Base-by-base conservation (phyloP, 371 early-diverging fungal genomes). In the Parasitella parasitica region DNA sequence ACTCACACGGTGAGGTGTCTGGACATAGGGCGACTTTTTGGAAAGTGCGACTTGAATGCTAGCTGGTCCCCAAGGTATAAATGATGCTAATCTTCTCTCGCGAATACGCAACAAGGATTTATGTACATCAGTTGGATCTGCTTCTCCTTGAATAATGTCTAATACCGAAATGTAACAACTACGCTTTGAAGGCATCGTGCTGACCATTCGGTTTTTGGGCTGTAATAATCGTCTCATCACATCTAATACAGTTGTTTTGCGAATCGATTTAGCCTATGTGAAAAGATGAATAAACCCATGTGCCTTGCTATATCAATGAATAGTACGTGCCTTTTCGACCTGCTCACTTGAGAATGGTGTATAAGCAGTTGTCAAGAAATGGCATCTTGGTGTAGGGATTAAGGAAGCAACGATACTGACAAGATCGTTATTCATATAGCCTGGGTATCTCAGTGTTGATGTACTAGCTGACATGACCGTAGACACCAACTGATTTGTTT, bases 51-150 rank as follows among this genome's bases (percentile, higher is more conserved):
- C 97, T 73, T 99, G 99, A 63, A 99, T 97, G 65, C 92, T 94
- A 3, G 99, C 97, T 11, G 99, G 99, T n/a, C 98, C 98, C 99
- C 99, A 99, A 22, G 99, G 99, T 54, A 99, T 98, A 75, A 99
- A 99, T 63, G 94, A 92, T 7, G 97, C 95, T 32, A 97, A 72
- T 24, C 94, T 83, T 52, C 95, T 87, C 73, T 99, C 99, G 27
- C 97, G 89, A 60, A 99, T 94, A 36, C 99, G 87, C 65, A 98
- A 75, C 48, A 99, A 77, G 18, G 97, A 94, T 80, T 99, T 98
- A 77, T 98, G 98, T 76, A 94, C 98, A 70, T 98, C 99, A 0
- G 97, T 97, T 9, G 98, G 97, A 70, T 98, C 98, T 11, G 89
- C 97, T 63, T 98, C 98, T 13, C 98, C 98, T 72, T 97, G 98